These are phyloP conservation scores for Prunus yedoensis DNA, from an alignment of 331 rosid species.

Conservation along the genomic window DNA sequence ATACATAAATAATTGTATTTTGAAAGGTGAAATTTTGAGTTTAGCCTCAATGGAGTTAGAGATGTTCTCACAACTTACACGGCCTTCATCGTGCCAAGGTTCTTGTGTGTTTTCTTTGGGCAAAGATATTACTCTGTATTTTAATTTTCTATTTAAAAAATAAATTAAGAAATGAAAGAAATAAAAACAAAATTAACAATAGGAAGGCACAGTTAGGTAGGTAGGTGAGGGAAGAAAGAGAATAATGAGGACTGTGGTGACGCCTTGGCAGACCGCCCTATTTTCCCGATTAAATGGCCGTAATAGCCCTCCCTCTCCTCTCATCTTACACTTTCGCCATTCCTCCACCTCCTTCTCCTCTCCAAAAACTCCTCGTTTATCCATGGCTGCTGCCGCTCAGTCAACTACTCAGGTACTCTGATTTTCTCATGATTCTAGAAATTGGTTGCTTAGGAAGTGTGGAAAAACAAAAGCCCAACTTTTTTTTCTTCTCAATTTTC, in stretches of 20 bases:
- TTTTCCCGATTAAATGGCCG: conserved; percentile 38
- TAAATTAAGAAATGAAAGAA: background rate
- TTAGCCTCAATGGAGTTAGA: no score
- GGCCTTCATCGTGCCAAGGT: no score
- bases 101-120: no score
- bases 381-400: conserved; percentile 74
- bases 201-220: background rate
- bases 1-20: no score
- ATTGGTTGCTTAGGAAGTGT: background rate
- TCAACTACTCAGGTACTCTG: conserved; percentile 44
- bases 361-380: conserved; percentile 27
- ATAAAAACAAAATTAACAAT: background rate
- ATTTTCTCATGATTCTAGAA: background rate
- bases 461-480: background rate
- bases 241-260: conserved; percentile 47
- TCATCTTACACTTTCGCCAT: conserved; percentile 31
- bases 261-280: conserved; percentile 50
- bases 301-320: conserved; percentile 29
- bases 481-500: background rate
- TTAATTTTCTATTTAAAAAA: no score
- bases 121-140: no score
- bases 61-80: no score
- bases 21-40: no score
- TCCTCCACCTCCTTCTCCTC: conserved; percentile 33
- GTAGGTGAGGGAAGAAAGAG: background rate